phyloP scores from a whole-genome alignment of 352 stramenopile species.

The Phytophthora fragariaefolia region DNA sequence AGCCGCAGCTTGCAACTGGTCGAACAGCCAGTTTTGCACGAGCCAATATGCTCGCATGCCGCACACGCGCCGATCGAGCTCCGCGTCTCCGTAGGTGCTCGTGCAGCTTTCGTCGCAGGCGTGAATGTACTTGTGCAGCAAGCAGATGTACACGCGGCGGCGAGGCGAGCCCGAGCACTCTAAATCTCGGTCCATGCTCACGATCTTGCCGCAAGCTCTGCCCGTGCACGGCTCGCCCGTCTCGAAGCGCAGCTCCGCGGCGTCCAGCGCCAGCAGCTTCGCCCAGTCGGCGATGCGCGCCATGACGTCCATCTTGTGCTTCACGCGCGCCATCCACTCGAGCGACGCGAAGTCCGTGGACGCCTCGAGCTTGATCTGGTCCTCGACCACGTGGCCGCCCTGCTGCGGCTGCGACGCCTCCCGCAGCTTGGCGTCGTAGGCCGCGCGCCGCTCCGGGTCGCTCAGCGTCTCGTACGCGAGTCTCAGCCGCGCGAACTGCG shows the following conservation, averaged over 20 bases:
- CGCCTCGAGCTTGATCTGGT: slow-evolving; percentile 74
- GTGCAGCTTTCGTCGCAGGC: slow-evolving; percentile 79
- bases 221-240: slow-evolving; percentile 68
- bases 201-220: slow-evolving; percentile 76
- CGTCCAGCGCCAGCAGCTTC: slow-evolving; percentile 60
- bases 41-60: slow-evolving; percentile 78
- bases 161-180: slow-evolving; percentile 74
- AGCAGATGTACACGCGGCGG: slow-evolving; percentile 76
- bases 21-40: slow-evolving; percentile 82
- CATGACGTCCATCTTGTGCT: slow-evolving; percentile 91
- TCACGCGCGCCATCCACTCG: slow-evolving; percentile 84
- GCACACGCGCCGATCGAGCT: slow-evolving; percentile 74
- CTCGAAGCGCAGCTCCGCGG: slow-evolving; percentile 79
- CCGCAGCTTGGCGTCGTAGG: slow-evolving; percentile 64
- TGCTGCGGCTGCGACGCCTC: slow-evolving; percentile 25
- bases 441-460: slow-evolving; percentile 53
- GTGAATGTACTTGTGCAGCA: slow-evolving; percentile 86
- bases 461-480: slow-evolving; percentile 82
- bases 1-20: slow-evolving; percentile 53
- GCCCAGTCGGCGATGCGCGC: slow-evolving; percentile 78
- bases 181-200: slow-evolving; percentile 82
- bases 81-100: slow-evolving; percentile 59
- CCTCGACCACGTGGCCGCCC: slow-evolving; percentile 41
- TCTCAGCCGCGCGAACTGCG: slow-evolving; percentile 68
- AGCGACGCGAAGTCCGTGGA: slow-evolving; percentile 79